A percentile compares a stretch with the other conserved stretches of the same genome.
Evolutionary conservation across 768 basidiomycete genomes (phyloP).

Genomic region (Boletus rubroflammeus): DNA sequence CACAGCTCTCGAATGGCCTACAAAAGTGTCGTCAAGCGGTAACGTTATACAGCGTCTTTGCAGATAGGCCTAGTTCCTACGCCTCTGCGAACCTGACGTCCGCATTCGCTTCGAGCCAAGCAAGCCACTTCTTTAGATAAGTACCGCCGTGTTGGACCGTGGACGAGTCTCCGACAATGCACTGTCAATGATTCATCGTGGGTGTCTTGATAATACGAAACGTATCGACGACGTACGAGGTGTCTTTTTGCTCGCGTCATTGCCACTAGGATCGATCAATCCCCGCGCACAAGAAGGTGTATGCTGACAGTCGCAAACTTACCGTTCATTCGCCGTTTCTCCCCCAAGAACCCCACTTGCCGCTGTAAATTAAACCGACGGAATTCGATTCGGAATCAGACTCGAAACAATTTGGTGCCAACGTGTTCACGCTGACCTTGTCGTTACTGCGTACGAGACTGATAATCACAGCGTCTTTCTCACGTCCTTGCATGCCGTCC

Average conservation of each 20-base stretch:
- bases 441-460: conserved; percentile 92
- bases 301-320: conserved; percentile 10
- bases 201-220: neutral
- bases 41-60: too few relatives aligned
- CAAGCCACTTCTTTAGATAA: conserved; percentile 87
- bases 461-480: conserved; percentile 92
- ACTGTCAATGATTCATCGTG: conserved; percentile 42
- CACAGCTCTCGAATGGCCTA: too few relatives aligned
- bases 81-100: conserved; percentile 84
- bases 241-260: conserved; percentile 92
- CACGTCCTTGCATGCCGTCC: conserved; percentile 96
- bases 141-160: conserved; percentile 82
- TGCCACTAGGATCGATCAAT: conserved; percentile 49
- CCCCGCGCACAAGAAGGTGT: neutral
- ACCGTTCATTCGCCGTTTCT: conserved; percentile 90
- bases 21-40: too few relatives aligned
- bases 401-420: neutral
- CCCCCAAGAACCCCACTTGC: conserved; percentile 92
- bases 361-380: conserved; percentile 42
- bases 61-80: too few relatives aligned
- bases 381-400: neutral
- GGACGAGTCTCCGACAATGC: conserved; percentile 89
- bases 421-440: conserved; percentile 41
- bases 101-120: conserved; percentile 85
- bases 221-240: conserved; percentile 51